Percentiles rank a stretch among this genome's conserved stretches.
Conservation (phyloP, 805 yeast species). For the Brettanomyces anomalus region DNA sequence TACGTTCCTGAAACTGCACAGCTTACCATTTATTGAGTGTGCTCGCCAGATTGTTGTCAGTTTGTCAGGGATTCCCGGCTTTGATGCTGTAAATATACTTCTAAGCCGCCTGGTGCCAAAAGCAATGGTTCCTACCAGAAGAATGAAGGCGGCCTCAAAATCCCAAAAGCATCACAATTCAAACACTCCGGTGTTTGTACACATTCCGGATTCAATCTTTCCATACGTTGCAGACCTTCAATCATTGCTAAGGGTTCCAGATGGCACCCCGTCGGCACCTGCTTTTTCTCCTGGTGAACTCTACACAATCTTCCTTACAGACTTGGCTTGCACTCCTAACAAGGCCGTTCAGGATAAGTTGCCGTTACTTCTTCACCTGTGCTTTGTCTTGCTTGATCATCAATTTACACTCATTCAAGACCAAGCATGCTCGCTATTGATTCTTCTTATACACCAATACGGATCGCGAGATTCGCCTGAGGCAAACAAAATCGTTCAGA, state of each 20-base stretch:
- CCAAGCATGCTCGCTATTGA: conserved; percentile 69
- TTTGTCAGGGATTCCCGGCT: conserved; percentile 45
- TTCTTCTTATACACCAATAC: conserved; percentile 61
- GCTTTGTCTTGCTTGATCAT: conserved; percentile 79
- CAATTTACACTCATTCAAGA: conserved; percentile 77
- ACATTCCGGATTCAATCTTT: conserved; percentile 20
- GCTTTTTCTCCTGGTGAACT: conserved; percentile 83
- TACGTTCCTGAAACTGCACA: conserved; percentile 60
- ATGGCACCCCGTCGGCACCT: conserved; percentile 36
- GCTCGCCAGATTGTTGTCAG: conserved; percentile 78
- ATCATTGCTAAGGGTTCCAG: conserved; percentile 34
- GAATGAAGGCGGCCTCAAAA: conserved; percentile 2
- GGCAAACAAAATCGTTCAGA: conserved; percentile 46
- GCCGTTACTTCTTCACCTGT: conserved; percentile 69
- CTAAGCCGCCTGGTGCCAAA: conserved; percentile 71
- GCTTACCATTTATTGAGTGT: conserved; percentile 65
- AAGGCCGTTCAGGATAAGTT: conserved; percentile 52
- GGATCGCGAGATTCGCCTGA: conserved; percentile 43
- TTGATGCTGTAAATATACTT: conserved; percentile 52
- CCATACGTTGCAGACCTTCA: conserved; percentile 76
- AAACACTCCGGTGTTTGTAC: neutral
- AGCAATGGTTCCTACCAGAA: conserved; percentile 63
- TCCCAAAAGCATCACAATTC: no score
- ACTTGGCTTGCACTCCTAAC: conserved; percentile 58
- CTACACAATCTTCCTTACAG: conserved; percentile 78